Evolutionary conservation across 495 filamentous ascomycete species (phyloP).

Genomic region (Penicillium chermesinum): DNA sequence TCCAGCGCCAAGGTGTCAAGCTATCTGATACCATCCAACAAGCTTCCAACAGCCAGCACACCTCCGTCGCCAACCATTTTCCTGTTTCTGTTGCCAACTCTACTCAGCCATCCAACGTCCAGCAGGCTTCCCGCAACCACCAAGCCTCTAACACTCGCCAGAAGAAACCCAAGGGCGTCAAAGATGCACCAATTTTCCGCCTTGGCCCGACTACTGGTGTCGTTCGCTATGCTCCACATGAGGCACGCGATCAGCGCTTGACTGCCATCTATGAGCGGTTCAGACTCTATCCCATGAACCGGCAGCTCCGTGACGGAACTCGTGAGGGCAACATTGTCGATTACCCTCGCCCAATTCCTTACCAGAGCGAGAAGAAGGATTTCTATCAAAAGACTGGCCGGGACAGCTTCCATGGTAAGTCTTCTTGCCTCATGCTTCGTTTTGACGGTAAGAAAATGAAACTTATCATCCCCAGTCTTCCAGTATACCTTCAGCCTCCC

Average conservation of each 20-base stretch:
- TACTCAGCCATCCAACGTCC: not conserved
- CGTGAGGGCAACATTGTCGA: conserved; percentile 64
- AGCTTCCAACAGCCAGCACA: no score
- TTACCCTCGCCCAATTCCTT: conserved; percentile 77
- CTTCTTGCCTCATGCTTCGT: not conserved
- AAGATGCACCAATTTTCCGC: conserved; percentile 55
- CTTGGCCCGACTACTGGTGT: conserved; percentile 55
- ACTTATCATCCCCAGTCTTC: conserved; percentile 56
- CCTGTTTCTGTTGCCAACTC: no score
- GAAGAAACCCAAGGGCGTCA: conserved; percentile 49
- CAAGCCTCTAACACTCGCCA: conserved; percentile 5
- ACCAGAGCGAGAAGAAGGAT: conserved; percentile 85
- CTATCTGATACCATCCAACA: no score
- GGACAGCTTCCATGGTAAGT: conserved; percentile 79
- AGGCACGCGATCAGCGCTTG: conserved; percentile 53
- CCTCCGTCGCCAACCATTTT: no score
- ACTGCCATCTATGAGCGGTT: conserved; percentile 54
- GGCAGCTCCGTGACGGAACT: no score
- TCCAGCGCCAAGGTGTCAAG: no score
- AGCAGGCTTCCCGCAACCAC: not conserved
- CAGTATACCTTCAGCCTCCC: conserved; percentile 82
- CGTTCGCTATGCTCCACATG: conserved; percentile 64
- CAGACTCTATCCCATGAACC: conserved; percentile 59
- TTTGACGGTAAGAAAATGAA: not conserved
- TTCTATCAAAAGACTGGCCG: conserved; percentile 81